Percentiles rank a stretch among this genome's conserved stretches.
These are phyloP conservation scores for Tylopilus felleus DNA, from an alignment of 768 basidiomycete genomes.

Conservation along the genomic window DNA sequence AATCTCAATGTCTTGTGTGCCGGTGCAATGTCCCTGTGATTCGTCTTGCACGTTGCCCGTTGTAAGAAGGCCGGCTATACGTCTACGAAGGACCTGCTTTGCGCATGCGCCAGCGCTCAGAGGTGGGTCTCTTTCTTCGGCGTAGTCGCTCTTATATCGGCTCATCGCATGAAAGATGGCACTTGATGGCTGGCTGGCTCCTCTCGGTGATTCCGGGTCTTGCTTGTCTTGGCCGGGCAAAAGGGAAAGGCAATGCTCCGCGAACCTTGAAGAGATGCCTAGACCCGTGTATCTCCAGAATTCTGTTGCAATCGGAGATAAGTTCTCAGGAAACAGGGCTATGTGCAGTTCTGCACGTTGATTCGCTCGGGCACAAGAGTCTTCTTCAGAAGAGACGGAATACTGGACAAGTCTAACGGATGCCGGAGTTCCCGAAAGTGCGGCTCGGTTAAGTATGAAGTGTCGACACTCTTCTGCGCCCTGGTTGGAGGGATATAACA, in stretches of 20 bases:
- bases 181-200: constrained; percentile 2
- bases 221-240: constrained; percentile 44
- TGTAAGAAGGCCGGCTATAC: constrained; percentile 83
- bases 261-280: constrained; percentile 84
- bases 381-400: constrained; percentile 62
- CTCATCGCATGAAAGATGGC: constrained; percentile 41
- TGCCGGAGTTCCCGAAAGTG: constrained; percentile 39
- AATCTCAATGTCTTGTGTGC: constrained; percentile 42
- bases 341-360: constrained; percentile 69
- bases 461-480: constrained; percentile 72
- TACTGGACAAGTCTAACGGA: constrained; percentile 64
- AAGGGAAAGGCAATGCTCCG: constrained; percentile 76
- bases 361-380: constrained; percentile 24
- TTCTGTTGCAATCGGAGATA: constrained; percentile 68
- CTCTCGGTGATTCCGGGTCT: constrained; percentile 19
- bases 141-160: constrained; percentile 67
- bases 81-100: constrained; percentile 80
- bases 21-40: constrained; percentile 38
- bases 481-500: constrained; percentile 72
- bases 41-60: constrained; percentile 46
- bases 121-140: constrained; percentile 94
- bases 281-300: constrained; percentile 97
- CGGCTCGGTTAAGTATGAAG: constrained; percentile 59
- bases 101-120: constrained; percentile 68
- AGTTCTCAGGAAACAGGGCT: constrained; percentile 65